These are phyloP conservation scores for Kandelia obovata DNA, from an alignment of 345 rosid genomes.

Conservation along the genomic window DNA sequence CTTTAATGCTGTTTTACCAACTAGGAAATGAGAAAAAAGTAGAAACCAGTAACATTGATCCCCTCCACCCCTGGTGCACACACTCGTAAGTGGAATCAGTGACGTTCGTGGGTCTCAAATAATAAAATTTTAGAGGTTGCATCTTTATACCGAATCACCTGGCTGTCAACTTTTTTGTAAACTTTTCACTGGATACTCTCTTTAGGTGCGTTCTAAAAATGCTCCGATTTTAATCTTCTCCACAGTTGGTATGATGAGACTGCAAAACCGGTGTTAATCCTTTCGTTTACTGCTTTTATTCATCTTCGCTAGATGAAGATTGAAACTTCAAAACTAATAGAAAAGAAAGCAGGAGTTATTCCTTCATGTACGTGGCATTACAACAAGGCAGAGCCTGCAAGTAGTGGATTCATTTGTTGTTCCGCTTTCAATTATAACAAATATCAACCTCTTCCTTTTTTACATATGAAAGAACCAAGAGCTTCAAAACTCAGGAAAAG, in stretches of 20 bases:
- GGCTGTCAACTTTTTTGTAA: slow-evolving; percentile 13
- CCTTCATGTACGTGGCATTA: slow-evolving; percentile 1
- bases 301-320: too few relatives aligned
- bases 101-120: slow-evolving; percentile 15
- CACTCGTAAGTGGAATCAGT: slow-evolving; percentile 7
- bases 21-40: slow-evolving; percentile 18
- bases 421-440: slow-evolving; percentile 23
- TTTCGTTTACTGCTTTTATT: too few relatives aligned
- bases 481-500: slow-evolving; percentile 16
- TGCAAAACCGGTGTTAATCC: too few relatives aligned
- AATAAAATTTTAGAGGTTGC: slow-evolving; percentile 7
- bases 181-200: slow-evolving; percentile 19
- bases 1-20: slow-evolving; percentile 13
- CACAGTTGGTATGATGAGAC: background rate
- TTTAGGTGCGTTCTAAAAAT: slow-evolving; percentile 8
- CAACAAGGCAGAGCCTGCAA: slow-evolving; percentile 11
- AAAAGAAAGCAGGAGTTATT: slow-evolving; percentile 2
- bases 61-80: slow-evolving; percentile 11
- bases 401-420: slow-evolving; percentile 4
- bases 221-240: slow-evolving; percentile 1
- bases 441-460: slow-evolving; percentile 21
- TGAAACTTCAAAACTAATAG: too few relatives aligned
- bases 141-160: slow-evolving; percentile 8
- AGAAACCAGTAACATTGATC: background rate
- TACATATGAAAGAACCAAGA: slow-evolving; percentile 26